Base-by-base conservation (phyloP, 305 asterid species). In the Fraxinus paxiana region DNA sequence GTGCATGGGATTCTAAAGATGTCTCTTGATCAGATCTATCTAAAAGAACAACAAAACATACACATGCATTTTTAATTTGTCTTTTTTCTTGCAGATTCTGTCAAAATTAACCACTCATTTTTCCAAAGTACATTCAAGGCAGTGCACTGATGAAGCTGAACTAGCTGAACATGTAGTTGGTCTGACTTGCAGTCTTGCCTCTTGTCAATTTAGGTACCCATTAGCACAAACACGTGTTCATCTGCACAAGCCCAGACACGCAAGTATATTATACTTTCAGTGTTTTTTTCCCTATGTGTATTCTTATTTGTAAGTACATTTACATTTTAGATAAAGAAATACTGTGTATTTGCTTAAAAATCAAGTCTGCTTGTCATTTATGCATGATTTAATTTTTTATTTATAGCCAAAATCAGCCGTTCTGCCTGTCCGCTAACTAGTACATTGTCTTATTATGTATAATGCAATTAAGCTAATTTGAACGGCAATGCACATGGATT, bases 81-180 rank as follows among this genome's bases (percentile, higher is more conserved):
- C 20, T 38, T 77, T 82, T 67, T 77, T 77, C 13, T 83, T 81
- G 51, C 85, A 95, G 98, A 93, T 83, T 72, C 75, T 95, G 30
- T 87, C 97, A 77, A 90, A 90, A 73, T 88, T 95, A 77, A 86
- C 93, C 81, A 91, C 97, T 88, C 92, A 88, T 82, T 92, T 86
- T 86, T 79, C 77, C 81, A 87, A 85, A 86, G 97, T 95, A 73
- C 98, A 90, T 83, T 90, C 96, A 28, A 89, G 99, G 87, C 95
- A 87, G 76, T 95, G 98, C 71, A 86, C 87, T 46, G 99, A 95
- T 88, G 99, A 95, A 87, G 91, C 97, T 78, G 99, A 95, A 88
- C 83, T 95, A 87, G 98, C 98, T 81, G 99, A 93, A 79, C 99
- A 95, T 84, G 94, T 94, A 77, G 92, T 88, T 85, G 97, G 98